Percentiles rank a stretch among this genome's conserved stretches.
phyloP scores from a whole-genome alignment of 306 rosid species.

The Gleditsia sinensis region DNA sequence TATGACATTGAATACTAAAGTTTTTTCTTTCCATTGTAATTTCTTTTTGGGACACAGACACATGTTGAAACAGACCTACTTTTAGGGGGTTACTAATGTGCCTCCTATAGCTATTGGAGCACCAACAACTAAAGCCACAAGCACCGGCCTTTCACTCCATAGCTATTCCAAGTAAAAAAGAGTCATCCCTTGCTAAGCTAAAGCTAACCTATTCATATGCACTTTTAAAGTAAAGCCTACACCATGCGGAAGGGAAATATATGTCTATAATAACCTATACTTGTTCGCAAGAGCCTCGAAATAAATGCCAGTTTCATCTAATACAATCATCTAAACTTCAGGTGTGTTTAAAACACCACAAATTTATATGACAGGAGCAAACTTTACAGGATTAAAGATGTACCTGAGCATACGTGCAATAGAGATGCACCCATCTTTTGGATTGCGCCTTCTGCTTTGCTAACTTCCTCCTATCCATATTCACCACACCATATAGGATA shows the following conservation, averaged over 20 bases:
- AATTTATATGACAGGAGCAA: not conserved
- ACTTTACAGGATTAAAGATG: slow-evolving; percentile 21
- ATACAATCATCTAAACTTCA: slow-evolving; percentile 4
- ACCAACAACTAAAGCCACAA: slow-evolving; percentile 14
- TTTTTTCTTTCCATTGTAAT: not conserved
- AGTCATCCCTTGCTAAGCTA: slow-evolving; percentile 7
- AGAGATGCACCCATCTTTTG: slow-evolving; percentile 80
- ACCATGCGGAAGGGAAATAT: not conserved
- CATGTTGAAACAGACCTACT: too few species aligned
- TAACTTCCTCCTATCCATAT: slow-evolving; percentile 69
- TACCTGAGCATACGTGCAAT: slow-evolving; percentile 72
- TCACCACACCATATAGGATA: slow-evolving; percentile 23
- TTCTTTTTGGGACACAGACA: too few species aligned
- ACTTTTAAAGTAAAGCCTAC: not conserved
- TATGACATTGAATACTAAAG: not conserved
- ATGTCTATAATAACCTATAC: slow-evolving; percentile 4
- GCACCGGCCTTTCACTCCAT: not conserved
- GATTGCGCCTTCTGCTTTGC: slow-evolving; percentile 77
- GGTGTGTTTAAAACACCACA: not conserved
- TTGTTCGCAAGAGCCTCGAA: not conserved
- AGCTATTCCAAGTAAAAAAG: not conserved
- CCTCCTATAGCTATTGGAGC: not conserved
- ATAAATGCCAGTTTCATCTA: slow-evolving; percentile 10
- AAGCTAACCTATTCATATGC: not conserved
- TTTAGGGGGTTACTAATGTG: too few species aligned